Base-by-base conservation (phyloP, 1,139 yeast genomes). In the Suhomyces guaymorum region DNA sequence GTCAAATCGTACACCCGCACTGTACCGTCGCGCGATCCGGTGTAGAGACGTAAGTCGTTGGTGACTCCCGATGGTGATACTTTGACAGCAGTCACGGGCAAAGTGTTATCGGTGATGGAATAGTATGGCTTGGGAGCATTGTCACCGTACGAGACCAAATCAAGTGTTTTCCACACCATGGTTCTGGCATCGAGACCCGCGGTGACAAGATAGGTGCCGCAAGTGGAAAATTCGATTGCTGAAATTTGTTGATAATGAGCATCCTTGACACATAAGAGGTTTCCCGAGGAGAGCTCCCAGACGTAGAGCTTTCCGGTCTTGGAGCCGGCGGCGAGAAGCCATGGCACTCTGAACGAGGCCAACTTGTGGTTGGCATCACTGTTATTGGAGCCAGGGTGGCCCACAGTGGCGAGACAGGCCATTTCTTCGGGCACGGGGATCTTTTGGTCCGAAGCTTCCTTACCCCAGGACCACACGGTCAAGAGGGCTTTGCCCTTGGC, bases 261-360 rank as follows among this genome's bases (percentile, higher is more conserved):
- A 33, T 87, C 92, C 50, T 78, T 79, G 7, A 80, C 92, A 42
- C 78, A 71, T 23, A 90, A 51, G 39, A 92, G 66, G 30, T 78
- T 65, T 1, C 98, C 97, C 4, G 94, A 82, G n/a, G 72, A 58
- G 35, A 88, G 52, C 48, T 87, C 96, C 97, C 98, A 92, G 4
- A 90, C 58, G 52, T 84, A 85, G 15, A 92, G 48, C 49, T 82
- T 76, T 10, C 97, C 98, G 11, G 82, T 54, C 40, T 68, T 57
- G 33, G 92, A 71, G 35, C 89, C 87, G 44, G 86, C 95, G 3
- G 78, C 82, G 8, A 82, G 72, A 24, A 90, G 61, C 79, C 87
- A 87, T 10, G 85, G 84, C 28, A 73, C 55, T 43, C 76, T 61
- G 52, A 70, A 75, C 26, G 52, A 44, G 18, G 73, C 61, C 17